A percentile compares a stretch with the other conserved stretches of the same genome.
phyloP scores from a whole-genome alignment of 345 rosid genomes.

The Eucalyptus erythrocorys region DNA sequence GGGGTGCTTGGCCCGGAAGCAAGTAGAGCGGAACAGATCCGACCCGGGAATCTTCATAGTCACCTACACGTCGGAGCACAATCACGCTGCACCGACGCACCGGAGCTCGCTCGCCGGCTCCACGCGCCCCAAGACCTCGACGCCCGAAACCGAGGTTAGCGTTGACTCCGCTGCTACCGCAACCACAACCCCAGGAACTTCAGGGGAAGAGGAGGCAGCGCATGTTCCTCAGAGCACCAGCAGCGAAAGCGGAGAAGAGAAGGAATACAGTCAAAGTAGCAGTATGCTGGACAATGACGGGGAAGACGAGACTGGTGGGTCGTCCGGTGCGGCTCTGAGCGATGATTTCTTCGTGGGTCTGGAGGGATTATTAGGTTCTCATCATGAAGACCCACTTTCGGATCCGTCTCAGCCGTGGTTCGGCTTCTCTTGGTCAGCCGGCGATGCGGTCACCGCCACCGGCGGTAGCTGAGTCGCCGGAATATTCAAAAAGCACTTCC shows the following conservation, averaged over 20 bases:
- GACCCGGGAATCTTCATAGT: conserved; percentile 75
- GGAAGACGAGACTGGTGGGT: conserved; percentile 43
- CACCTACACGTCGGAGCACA: conserved; percentile 85
- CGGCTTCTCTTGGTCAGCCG: conserved; percentile 12
- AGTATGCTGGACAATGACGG: conserved; percentile 12
- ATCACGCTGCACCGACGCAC: conserved; percentile 85
- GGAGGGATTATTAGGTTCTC: conserved; percentile 28
- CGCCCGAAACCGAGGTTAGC: neutral
- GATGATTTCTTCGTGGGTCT: conserved; percentile 79
- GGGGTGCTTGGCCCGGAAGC: conserved; percentile 88
- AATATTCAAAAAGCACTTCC: neutral
- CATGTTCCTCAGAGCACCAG: conserved; percentile 20
- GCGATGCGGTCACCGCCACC: conserved; percentile 16
- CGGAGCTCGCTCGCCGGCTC: conserved; percentile 82
- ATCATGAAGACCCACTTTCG: neutral
- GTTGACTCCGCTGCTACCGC: neutral
- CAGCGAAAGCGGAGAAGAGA: conserved; percentile 33
- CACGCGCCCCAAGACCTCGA: conserved; percentile 51
- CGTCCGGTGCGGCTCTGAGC: conserved; percentile 43
- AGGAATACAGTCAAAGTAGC: conserved; percentile 15
- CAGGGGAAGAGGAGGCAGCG: neutral
- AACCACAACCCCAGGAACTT: neutral
- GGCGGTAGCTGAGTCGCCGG: neutral
- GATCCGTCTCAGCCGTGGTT: neutral
- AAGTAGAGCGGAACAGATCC: conserved; percentile 92